Conservation (phyloP, 768 basidiomycete genomes). For the Naganishia onofrii region DNA sequence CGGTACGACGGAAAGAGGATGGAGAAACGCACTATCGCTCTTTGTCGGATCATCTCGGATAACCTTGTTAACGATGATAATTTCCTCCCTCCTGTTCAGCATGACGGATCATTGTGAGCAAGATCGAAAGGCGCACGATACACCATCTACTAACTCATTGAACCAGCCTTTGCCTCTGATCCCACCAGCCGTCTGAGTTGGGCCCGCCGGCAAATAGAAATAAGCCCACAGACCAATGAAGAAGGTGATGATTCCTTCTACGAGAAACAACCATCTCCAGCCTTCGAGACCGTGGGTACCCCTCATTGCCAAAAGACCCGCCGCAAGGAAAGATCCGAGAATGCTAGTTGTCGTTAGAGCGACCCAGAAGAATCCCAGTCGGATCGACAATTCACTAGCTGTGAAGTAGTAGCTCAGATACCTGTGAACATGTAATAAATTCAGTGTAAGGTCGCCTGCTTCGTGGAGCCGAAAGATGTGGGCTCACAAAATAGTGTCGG, state of each 20-base stretch:
- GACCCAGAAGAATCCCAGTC: constrained; percentile 43
- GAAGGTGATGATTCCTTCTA: constrained; percentile 57
- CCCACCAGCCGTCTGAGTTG: constrained; percentile 65
- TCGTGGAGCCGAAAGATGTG: constrained; percentile 27
- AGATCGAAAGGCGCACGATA: not conserved
- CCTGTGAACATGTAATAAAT: constrained; percentile 16
- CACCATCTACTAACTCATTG: constrained; percentile 55
- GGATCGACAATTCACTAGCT: constrained; percentile 38
- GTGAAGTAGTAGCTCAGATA: constrained; percentile 43
- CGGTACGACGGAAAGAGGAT: not conserved
- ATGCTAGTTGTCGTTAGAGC: constrained; percentile 35
- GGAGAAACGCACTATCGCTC: constrained; percentile 52
- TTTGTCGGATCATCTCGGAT: constrained; percentile 67
- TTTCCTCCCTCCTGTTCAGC: constrained; percentile 59
- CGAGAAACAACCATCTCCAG: constrained; percentile 34
- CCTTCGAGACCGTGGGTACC: constrained; percentile 19
- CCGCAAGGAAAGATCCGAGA: constrained; percentile 31
- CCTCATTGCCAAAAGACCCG: constrained; percentile 24
- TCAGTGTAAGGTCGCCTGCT: constrained; percentile 12
- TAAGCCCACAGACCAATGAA: constrained; percentile 59
- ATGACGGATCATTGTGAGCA: not conserved
- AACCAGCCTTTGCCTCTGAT: constrained; percentile 66
- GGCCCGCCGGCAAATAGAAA: constrained; percentile 63
- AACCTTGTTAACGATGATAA: constrained; percentile 65
- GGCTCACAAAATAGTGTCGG: constrained; percentile 25